Conservation (phyloP, 805 yeast species). For the Tetrapisispora pingtungensis region DNA sequence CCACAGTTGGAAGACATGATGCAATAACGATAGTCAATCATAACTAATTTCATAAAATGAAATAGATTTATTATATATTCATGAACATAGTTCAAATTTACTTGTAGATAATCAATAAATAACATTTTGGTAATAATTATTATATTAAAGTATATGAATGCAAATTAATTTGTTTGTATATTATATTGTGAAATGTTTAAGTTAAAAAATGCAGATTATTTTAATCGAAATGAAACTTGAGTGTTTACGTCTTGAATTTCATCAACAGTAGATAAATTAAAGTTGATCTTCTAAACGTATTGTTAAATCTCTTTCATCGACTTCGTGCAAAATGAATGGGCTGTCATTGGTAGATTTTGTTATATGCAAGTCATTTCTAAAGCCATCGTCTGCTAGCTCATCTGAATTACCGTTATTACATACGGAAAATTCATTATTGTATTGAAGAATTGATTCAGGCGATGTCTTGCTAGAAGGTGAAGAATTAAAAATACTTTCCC, state of each 20-base stretch:
- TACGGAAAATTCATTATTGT: neutral
- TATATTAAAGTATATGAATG: too few species aligned
- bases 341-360: neutral
- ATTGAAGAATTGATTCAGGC: neutral
- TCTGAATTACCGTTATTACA: neutral
- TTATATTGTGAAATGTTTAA: too few species aligned
- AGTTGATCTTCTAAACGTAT: constrained; percentile 1
- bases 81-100: neutral
- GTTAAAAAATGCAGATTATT: neutral
- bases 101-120: neutral
- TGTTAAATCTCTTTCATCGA: neutral
- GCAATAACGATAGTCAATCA: neutral
- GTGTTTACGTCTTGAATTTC: too few species aligned
- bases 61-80: neutral
- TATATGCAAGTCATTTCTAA: neutral
- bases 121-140: too few species aligned
- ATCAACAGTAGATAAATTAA: neutral
- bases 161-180: neutral
- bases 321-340: neutral
- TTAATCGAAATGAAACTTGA: too few species aligned
- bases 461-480: constrained; percentile 1
- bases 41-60: neutral
- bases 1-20: neutral
- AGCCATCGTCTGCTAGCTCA: neutral
- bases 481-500: neutral